Percentiles rank a stretch among this genome's conserved stretches.
These are phyloP conservation scores for Prunus armeniaca DNA, from an alignment of 306 rosid species.

Conservation along the genomic window DNA sequence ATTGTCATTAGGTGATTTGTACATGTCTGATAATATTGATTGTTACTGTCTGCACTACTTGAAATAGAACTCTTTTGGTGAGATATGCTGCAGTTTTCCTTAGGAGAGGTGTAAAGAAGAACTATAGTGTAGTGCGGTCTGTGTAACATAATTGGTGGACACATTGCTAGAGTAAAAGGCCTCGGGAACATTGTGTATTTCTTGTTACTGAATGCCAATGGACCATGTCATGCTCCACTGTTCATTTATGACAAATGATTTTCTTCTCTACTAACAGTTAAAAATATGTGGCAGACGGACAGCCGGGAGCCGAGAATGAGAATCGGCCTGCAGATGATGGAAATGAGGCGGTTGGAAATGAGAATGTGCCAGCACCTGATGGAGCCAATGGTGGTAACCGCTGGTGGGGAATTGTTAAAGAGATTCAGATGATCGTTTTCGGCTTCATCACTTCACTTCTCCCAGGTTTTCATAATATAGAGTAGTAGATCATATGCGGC, in stretches of 20 bases:
- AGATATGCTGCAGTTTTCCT: background rate
- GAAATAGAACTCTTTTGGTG: background rate
- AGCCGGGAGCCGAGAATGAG: conserved; percentile 50
- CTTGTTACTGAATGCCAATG: background rate
- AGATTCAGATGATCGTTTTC: conserved; percentile 91
- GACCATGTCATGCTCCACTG: background rate
- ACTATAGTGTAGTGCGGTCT: too few species aligned
- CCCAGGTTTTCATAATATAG: conserved; percentile 94
- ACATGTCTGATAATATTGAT: background rate
- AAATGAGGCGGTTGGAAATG: conserved; percentile 51
- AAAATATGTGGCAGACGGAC: conserved; percentile 52
- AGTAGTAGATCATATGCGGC: conserved; percentile 42
- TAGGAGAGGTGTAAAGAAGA: background rate
- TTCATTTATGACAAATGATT: background rate
- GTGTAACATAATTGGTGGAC: too few species aligned
- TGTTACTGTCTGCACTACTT: background rate
- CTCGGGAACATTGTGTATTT: background rate
- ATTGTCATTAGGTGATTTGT: background rate
- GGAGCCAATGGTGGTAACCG: conserved; percentile 65
- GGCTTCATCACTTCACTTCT: conserved; percentile 93
- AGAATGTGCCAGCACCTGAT: conserved; percentile 52
- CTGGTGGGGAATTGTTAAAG: conserved; percentile 94
- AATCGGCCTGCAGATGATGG: conserved; percentile 52
- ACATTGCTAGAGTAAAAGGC: too few species aligned
- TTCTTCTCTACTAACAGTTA: background rate